Evolutionary conservation across 2,329 filamentous ascomycete species (phyloP).

Genomic region (Clonostachys rhizophaga): DNA sequence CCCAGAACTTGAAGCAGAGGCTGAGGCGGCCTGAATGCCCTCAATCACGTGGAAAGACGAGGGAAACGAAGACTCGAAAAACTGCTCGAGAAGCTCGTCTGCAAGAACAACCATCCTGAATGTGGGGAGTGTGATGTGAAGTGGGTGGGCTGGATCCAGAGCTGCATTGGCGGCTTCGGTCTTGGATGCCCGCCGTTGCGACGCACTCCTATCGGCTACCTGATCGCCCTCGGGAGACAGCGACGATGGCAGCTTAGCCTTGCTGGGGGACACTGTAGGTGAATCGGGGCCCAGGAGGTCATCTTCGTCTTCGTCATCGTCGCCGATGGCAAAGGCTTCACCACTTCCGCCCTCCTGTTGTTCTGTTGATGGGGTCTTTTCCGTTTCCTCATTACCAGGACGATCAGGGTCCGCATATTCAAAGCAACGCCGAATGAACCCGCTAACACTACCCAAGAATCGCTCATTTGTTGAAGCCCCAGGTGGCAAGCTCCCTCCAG

Average conservation of each 20-base stretch:
- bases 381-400: conserved; percentile 43
- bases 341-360: conserved; percentile 11
- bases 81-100: conserved; percentile 91
- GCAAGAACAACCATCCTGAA: conserved; percentile 98
- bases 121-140: conserved; percentile 93
- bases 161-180: conserved; percentile 82
- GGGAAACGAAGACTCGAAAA: conserved; percentile 95
- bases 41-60: conserved; percentile 87
- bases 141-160: conserved; percentile 84
- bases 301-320: conserved; percentile 50
- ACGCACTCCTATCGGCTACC: conserved; percentile 8
- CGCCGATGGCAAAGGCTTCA: conserved; percentile 69
- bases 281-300: conserved; percentile 59
- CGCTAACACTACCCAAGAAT: conserved; percentile 88
- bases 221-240: conserved; percentile 27
- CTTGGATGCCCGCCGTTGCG: conserved; percentile 43
- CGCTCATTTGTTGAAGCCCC: conserved; percentile 73
- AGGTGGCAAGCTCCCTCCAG: conserved; percentile 30
- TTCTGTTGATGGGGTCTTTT: conserved; percentile 13
- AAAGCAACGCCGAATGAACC: conserved; percentile 93
- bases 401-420: conserved; percentile 96
- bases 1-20: conserved; percentile 43
- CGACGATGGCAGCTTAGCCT: conserved; percentile 34
- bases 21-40: conserved; percentile 30
- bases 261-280: conserved; percentile 32